phyloP scores from a whole-genome alignment of 257 asterid species.

The Solanum dulcamara region DNA sequence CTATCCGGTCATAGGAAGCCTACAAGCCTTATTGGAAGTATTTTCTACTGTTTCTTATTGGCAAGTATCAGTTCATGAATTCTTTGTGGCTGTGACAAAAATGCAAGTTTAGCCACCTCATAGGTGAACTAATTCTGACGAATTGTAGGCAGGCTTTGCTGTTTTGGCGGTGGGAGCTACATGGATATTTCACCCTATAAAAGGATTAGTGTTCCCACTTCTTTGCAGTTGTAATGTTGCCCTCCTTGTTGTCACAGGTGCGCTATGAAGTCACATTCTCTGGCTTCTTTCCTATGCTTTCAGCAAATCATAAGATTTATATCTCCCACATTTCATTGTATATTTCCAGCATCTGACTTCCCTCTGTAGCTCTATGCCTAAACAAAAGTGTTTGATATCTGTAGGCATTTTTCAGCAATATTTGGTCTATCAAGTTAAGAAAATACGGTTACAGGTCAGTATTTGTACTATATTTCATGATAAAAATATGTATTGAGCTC shows the following conservation, averaged over 20 bases:
- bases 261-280: neutral
- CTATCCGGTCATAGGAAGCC: constrained; percentile 90
- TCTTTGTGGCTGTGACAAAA: neutral
- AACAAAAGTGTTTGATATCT: neutral
- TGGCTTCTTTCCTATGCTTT: constrained; percentile 1
- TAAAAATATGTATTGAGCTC: neutral
- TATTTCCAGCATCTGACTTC: neutral
- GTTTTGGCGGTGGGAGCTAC: constrained; percentile 75
- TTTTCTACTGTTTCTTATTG: constrained; percentile 72
- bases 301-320: neutral
- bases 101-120: neutral
- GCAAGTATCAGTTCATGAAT: constrained; percentile 38
- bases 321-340: neutral
- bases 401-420: constrained; percentile 90
- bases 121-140: constrained; percentile 21
- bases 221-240: constrained; percentile 78
- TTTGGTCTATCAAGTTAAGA: constrained; percentile 86
- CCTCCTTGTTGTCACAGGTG: constrained; percentile 78
- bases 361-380: neutral
- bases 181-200: constrained; percentile 52
- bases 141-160: constrained; percentile 93
- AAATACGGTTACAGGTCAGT: constrained; percentile 81
- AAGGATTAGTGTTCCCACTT: constrained; percentile 44
- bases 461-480: constrained; percentile 7
- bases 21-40: constrained; percentile 59